A percentile compares a stretch with the other conserved stretches of the same genome.
These are phyloP conservation scores for Meredithiella fracta DNA, from an alignment of 2,329 filamentous ascomycete genomes.

Conservation along the genomic window DNA sequence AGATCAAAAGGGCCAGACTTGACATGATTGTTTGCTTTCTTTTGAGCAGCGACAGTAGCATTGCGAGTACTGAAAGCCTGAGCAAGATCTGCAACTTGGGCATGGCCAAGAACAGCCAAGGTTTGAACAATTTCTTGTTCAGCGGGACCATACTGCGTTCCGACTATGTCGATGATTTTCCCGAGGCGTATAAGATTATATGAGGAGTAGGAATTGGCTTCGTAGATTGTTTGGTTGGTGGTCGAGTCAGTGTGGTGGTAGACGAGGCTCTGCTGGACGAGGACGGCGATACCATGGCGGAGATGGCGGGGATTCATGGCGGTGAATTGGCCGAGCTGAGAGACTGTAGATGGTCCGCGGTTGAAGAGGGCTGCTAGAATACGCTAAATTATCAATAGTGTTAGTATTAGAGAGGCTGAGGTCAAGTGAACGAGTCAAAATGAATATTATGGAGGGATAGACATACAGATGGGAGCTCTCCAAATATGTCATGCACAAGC, in stretches of 20 bases:
- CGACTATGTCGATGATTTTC: constrained; percentile 62
- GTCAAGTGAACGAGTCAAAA: constrained; percentile 14
- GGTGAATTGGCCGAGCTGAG: constrained; percentile 54
- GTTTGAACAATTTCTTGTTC: constrained; percentile 61
- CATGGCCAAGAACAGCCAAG: constrained; percentile 61
- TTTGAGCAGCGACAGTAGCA: constrained; percentile 15
- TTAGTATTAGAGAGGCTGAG: too few species aligned
- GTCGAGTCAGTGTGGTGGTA: constrained; percentile 50
- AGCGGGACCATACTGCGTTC: constrained; percentile 55
- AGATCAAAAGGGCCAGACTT: constrained; percentile 16
- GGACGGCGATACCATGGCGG: constrained; percentile 63
- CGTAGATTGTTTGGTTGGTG: constrained; percentile 51
- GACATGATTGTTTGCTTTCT: constrained; percentile 15
- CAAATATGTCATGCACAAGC: constrained; percentile 76
- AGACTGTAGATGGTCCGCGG: constrained; percentile 59
- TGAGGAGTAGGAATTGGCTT: constrained; percentile 63
- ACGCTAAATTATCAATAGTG: constrained; percentile 37
- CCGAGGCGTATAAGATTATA: constrained; percentile 71
- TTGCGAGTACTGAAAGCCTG: constrained; percentile 37
- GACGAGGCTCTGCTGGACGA: constrained; percentile 77
- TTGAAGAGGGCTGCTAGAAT: constrained; percentile 67
- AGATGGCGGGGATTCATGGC: constrained; percentile 59
- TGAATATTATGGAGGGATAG: constrained; percentile 2
- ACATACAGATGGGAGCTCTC: constrained; percentile 79
- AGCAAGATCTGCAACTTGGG: constrained; percentile 52